Conservation (phyloP, 1,284 basidiomycete genomes). For the Hypsizygus ulmarius region DNA sequence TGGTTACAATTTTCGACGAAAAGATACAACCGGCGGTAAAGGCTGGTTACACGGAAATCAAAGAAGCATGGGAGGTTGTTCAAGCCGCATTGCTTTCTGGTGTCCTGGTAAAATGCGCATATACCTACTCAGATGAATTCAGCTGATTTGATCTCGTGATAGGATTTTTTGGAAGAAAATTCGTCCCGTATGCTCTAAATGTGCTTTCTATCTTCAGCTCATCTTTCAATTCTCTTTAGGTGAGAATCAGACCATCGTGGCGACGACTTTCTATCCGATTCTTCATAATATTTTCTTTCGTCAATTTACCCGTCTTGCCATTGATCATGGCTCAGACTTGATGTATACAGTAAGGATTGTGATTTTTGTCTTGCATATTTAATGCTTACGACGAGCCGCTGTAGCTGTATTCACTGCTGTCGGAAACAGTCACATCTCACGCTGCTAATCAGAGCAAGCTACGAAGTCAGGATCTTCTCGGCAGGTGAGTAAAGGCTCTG, state of each 20-base stretch:
- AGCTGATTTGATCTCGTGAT: not conserved
- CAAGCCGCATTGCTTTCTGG: conserved; percentile 20
- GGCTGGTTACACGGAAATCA: not conserved
- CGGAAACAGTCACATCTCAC: conserved; percentile 24
- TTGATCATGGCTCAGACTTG: conserved; percentile 9
- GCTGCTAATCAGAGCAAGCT: conserved; percentile 23
- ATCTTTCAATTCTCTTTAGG: conserved; percentile 6
- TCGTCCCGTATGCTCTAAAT: conserved; percentile 12
- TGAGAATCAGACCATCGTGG: conserved; percentile 21
- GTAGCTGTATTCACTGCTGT: conserved; percentile 27
- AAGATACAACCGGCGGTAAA: conserved; percentile 10
- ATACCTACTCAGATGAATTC: conserved; percentile 1
- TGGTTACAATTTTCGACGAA: conserved; percentile 14
- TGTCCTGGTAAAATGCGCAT: conserved; percentile 18
- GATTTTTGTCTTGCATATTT: not conserved
- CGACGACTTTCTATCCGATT: conserved; percentile 20
- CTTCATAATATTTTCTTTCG: conserved; percentile 23
- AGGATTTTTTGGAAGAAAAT: conserved; percentile 22
- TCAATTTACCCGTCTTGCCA: not conserved
- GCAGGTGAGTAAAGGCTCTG: conserved; percentile 20
- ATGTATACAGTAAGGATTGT: conserved; percentile 13
- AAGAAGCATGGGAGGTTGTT: conserved; percentile 16
- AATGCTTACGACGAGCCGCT: not conserved
- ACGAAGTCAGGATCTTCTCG: conserved; percentile 21
- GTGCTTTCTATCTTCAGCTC: not conserved